phyloP scores from a whole-genome alignment of 2,329 filamentous ascomycete species.

The Fusarium graminum region DNA sequence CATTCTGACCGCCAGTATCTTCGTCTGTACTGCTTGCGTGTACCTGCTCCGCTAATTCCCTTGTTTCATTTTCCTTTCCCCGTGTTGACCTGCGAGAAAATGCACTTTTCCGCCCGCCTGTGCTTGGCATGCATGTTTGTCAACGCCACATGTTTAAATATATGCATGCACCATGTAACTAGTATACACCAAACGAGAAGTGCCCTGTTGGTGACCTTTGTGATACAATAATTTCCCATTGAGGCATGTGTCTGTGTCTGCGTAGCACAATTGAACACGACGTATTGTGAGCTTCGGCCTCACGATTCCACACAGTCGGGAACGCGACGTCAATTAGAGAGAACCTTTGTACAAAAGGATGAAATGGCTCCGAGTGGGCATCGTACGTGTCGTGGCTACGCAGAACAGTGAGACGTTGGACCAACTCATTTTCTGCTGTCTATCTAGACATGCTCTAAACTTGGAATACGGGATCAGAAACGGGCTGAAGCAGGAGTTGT shows the following conservation, averaged over 20 bases:
- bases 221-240: slow-evolving; percentile 14
- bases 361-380: neutral
- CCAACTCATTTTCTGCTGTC: slow-evolving; percentile 8
- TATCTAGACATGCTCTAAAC: neutral
- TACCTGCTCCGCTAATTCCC: neutral
- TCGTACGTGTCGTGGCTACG: slow-evolving; percentile 7
- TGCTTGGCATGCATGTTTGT: slow-evolving; percentile 23
- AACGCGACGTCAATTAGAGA: neutral
- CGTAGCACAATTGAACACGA: slow-evolving; percentile 14
- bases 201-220: neutral
- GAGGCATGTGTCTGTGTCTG: slow-evolving; percentile 32
- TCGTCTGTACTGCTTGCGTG: neutral
- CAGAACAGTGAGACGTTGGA: slow-evolving; percentile 36
- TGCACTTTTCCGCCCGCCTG: slow-evolving; percentile 24
- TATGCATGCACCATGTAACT: neutral
- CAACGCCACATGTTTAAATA: slow-evolving; percentile 17
- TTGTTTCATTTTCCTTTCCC: neutral
- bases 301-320: slow-evolving; percentile 15
- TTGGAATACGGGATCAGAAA: neutral
- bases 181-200: slow-evolving; percentile 2
- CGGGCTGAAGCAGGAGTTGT: slow-evolving; percentile 16
- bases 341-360: slow-evolving; percentile 13
- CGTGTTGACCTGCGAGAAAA: neutral
- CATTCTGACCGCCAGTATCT: slow-evolving; percentile 30
- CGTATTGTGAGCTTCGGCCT: slow-evolving; percentile 6